phyloP scores from a whole-genome alignment of 345 rosid genomes.

The Arabis alpina region DNA sequence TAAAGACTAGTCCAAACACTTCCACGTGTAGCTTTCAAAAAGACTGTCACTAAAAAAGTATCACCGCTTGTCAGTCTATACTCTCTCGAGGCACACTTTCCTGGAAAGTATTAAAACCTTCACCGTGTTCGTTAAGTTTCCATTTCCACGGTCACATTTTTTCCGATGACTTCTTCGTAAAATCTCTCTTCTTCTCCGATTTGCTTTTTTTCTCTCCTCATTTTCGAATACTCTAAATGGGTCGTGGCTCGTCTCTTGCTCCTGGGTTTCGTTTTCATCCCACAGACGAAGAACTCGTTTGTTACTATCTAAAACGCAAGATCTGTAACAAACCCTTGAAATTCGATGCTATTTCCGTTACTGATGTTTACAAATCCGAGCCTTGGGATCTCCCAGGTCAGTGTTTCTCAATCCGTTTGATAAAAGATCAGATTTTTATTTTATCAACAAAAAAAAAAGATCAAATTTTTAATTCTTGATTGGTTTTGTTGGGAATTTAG shows the following conservation, averaged over 20 bases:
- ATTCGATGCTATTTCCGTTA: slow-evolving; percentile 71
- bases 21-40: slow-evolving; percentile 8
- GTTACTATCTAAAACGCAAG: slow-evolving; percentile 89
- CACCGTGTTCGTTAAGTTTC: not conserved
- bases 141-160: not conserved
- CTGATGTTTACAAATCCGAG: slow-evolving; percentile 78
- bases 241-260: slow-evolving; percentile 63
- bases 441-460: too few relatives aligned
- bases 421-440: too few relatives aligned
- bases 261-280: slow-evolving; percentile 98
- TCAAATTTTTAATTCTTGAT: not conserved
- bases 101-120: slow-evolving; percentile 16
- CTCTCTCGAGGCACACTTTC: slow-evolving; percentile 24
- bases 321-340: slow-evolving; percentile 70
- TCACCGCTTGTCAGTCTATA: slow-evolving; percentile 27
- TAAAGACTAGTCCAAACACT: slow-evolving; percentile 2
- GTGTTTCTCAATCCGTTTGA: not conserved
- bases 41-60: slow-evolving; percentile 11
- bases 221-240: slow-evolving; percentile 46
- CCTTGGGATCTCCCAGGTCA: slow-evolving; percentile 98
- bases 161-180: slow-evolving; percentile 20
- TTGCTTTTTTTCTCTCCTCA: not conserved
- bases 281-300: slow-evolving; percentile 90
- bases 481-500: slow-evolving; percentile 41
- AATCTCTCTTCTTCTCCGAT: slow-evolving; percentile 27